These are phyloP conservation scores for Erysimum cheiri DNA, from an alignment of 441 rosid genomes.

Conservation along the genomic window DNA sequence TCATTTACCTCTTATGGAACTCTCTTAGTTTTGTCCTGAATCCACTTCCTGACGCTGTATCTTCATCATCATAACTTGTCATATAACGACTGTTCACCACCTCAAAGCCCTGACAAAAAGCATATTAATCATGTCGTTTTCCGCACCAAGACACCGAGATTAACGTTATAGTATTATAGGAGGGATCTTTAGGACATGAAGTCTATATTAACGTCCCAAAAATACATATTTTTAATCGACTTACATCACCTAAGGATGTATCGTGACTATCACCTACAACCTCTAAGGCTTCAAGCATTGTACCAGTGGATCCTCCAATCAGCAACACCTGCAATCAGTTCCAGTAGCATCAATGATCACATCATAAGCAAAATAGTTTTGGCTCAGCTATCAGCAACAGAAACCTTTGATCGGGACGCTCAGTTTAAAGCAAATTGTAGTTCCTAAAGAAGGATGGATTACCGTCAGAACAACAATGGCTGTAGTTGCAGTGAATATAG, in stretches of 20 bases:
- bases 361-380: not conserved
- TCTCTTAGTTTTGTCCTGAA: conserved; percentile 86
- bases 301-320: conserved; percentile 98
- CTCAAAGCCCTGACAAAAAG: conserved; percentile 60
- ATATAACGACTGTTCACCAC: conserved; percentile 60
- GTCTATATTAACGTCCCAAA: not conserved
- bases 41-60: conserved; percentile 69
- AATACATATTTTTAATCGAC: conserved; percentile 28
- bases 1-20: conserved; percentile 71
- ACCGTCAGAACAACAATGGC: conserved; percentile 98
- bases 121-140: conserved; percentile 6
- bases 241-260: conserved; percentile 72
- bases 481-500: conserved; percentile 97
- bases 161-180: not conserved
- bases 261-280: conserved; percentile 88
- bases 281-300: conserved; percentile 95
- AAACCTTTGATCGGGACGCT: conserved; percentile 1
- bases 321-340: conserved; percentile 65
- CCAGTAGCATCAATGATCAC: conserved; percentile 15
- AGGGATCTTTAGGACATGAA: not conserved
- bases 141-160: conserved; percentile 1
- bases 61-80: conserved; percentile 67
- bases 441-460: conserved; percentile 39
- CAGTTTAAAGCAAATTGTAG: not conserved
- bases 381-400: conserved; percentile 19